Evolutionary conservation across 2,329 filamentous ascomycete genomes (phyloP), one percentile per base, ranked within the genome.

Genomic region (Ploettnerulaceae sp.): DNA sequence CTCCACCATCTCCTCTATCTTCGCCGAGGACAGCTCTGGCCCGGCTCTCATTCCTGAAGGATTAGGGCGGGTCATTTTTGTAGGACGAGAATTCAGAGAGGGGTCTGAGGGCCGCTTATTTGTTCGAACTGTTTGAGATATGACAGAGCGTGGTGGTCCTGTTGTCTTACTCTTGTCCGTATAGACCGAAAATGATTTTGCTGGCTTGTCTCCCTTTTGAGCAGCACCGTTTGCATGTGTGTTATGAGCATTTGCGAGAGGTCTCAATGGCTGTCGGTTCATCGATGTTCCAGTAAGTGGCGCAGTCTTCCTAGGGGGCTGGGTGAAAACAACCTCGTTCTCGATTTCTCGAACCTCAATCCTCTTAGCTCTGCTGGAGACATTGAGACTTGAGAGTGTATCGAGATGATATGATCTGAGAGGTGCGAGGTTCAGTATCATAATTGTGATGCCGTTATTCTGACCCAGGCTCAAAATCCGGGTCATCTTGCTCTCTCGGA

Each of bases 341-440:
- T 97, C 91, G 48, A 95, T 87, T 66, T 97, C 93, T 40, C 89
- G 84, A 8, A 95, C 85, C 66, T 97, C 91, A 57, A 97, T 96
- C 61, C 94, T 89, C 72, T 96, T 96, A 18, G 91, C 94, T 8
- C 91, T 79, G 41, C 93, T 96, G 61, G 90, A 93, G 61, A 97
- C 93, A 62, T 95, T 96, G 43, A 97, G 71, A 53, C 90, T 95
- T 67, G 88, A 95, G 5, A 96, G 74, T 0, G 91, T 96, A 64
- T 97, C 91, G 29, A 95, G 76, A 61, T 97, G 91, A 63, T 95
- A 97, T 57, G 87, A 89, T 52, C 87, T 81, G n/a, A 94, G 76
- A 0, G 93, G 90, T 0, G 91, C 88, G 2, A 97, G 77, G 61
- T 97, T 97, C 28, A 97, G 74, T 48, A 97, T 93, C 93, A 97